These are phyloP conservation scores for Lavandula angustifolia DNA, from an alignment of 257 asterid species.

Conservation along the genomic window DNA sequence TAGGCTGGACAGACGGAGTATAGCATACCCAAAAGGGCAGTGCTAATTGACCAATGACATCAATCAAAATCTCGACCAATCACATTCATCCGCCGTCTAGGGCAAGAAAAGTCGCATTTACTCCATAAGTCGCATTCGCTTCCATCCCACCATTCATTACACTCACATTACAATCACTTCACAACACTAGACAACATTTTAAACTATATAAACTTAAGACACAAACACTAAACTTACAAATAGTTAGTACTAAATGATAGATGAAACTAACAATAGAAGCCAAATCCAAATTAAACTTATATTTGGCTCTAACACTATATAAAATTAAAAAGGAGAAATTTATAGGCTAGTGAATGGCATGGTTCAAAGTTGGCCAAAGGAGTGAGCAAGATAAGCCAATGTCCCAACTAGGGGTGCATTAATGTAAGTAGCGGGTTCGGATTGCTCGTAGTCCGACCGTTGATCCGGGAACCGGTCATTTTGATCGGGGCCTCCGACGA, in stretches of 20 bases:
- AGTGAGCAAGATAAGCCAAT: conserved; percentile 85
- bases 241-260: conserved; percentile 1
- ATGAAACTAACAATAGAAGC: conserved; percentile 12
- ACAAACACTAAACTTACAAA: not conserved
- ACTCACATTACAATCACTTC: not conserved
- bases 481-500: conserved; percentile 92
- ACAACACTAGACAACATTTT: not conserved
- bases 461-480: conserved; percentile 80
- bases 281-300: conserved; percentile 26
- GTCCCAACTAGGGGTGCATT: conserved; percentile 95
- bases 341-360: not conserved
- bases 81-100: conserved; percentile 34
- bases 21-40: conserved; percentile 30
- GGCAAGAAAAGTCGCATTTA: conserved; percentile 17
- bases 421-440: conserved; percentile 95
- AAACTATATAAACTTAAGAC: not conserved
- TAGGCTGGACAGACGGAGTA: too few species aligned
- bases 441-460: conserved; percentile 86
- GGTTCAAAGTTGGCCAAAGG: conserved; percentile 76
- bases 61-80: conserved; percentile 29
- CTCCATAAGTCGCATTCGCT: conserved; percentile 16
- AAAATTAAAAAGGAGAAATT: too few species aligned
- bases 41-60: conserved; percentile 32
- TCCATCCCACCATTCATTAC: conserved; percentile 24
- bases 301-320: conserved; percentile 23